Conservation (phyloP, 345 rosid genomes). For the Salix suchowensis region DNA sequence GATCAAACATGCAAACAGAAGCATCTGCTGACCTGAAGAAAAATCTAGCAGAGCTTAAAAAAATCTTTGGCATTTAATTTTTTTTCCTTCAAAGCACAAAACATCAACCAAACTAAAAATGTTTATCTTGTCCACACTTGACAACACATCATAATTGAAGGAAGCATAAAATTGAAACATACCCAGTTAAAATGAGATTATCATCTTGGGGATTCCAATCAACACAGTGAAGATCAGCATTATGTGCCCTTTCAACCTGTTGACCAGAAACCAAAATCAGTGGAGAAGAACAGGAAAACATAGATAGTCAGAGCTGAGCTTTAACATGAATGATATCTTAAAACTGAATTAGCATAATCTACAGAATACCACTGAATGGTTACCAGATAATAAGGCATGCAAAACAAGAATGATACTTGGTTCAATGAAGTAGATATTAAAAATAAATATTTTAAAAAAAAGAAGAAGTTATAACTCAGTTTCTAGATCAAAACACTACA, state of each 20-base stretch:
- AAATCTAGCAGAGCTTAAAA: not conserved
- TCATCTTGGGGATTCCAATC: constrained; percentile 95
- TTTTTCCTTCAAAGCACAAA: not conserved
- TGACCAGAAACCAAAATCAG: not conserved
- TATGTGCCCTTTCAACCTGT: constrained; percentile 92
- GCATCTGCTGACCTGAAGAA: constrained; percentile 87
- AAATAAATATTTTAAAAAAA: not conserved
- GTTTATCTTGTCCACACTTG: not conserved
- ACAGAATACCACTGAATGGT: not conserved
- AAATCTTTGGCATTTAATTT: not conserved
- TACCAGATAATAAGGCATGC: not conserved
- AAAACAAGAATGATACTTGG: not conserved
- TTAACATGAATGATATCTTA: not conserved
- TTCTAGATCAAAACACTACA: not conserved
- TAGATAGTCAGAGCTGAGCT: not conserved
- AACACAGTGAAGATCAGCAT: constrained; percentile 96
- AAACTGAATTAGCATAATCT: not conserved
- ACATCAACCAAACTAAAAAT: not conserved
- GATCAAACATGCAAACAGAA: constrained; percentile 85
- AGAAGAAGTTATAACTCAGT: not conserved
- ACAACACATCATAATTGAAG: not conserved
- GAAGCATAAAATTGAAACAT: constrained; percentile 17
- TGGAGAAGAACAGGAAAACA: not conserved
- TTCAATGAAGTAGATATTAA: not conserved
- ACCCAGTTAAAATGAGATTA: constrained; percentile 93